Percentiles rank a stretch among this genome's conserved stretches.
These are phyloP conservation scores for Aureobasidium sp. DNA, from an alignment of 2,329 filamentous ascomycete species.

Conservation along the genomic window DNA sequence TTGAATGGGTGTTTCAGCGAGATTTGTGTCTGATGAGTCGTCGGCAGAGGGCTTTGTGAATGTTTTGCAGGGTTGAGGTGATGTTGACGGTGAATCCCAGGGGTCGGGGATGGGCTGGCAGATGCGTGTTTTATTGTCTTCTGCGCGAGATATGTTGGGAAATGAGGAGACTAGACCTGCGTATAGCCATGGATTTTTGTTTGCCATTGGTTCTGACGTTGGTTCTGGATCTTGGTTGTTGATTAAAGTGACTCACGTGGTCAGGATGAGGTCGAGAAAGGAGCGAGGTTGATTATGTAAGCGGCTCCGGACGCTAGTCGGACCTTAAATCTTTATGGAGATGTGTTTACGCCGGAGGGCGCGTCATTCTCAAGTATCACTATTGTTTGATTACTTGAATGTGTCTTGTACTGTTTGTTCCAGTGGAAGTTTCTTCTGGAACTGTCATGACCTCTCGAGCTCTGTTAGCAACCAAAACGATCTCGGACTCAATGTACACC, in stretches of 20 bases:
- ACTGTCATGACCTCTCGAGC: too few relatives aligned
- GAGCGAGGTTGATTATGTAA: neutral
- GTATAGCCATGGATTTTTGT: constrained; percentile 41
- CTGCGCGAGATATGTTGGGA: constrained; percentile 45
- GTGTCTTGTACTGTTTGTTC: too few relatives aligned
- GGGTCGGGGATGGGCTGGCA: constrained; percentile 1
- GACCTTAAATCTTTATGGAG: neutral
- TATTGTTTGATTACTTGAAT: too few relatives aligned
- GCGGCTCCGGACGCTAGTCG: neutral
- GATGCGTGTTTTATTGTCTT: constrained; percentile 36
- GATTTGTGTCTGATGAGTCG: neutral
- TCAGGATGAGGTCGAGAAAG: neutral
- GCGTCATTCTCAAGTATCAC: too few relatives aligned
- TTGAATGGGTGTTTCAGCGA: constrained; percentile 35
- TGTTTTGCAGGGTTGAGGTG: constrained; percentile 43
- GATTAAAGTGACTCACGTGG: neutral
- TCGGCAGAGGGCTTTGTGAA: constrained; percentile 36
- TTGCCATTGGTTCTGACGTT: neutral
- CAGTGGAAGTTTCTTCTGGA: too few relatives aligned
- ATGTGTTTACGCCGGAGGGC: too few relatives aligned
- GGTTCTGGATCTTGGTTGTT: neutral
- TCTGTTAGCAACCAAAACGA: too few relatives aligned
- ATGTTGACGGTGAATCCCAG: neutral
- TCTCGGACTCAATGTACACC: too few relatives aligned
- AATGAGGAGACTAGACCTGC: constrained; percentile 50